phyloP scores from a whole-genome alignment of 2,329 filamentous ascomycete species.

The Hymenoscyphus repandus region DNA sequence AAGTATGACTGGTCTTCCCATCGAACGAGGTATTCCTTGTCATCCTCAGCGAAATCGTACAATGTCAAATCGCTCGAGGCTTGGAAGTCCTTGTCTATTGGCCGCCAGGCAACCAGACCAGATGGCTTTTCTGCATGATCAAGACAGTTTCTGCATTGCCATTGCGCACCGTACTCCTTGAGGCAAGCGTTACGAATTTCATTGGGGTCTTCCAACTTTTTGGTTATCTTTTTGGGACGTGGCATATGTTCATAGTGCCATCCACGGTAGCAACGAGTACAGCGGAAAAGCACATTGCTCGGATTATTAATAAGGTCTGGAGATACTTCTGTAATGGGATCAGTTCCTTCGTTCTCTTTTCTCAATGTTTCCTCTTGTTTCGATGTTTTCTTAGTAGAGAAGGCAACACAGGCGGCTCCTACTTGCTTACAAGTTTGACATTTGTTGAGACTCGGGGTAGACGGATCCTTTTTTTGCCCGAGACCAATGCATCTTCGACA shows the following conservation, averaged over 20 bases:
- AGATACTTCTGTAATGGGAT: conserved; percentile 66
- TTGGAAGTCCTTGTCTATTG: conserved; percentile 53
- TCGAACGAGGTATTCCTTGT: conserved; percentile 90
- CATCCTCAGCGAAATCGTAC: conserved; percentile 60
- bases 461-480: conserved; percentile 61
- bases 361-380: conserved; percentile 81
- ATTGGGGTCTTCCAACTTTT: conserved; percentile 36
- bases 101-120: conserved; percentile 84
- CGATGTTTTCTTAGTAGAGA: conserved; percentile 66
- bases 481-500: conserved; percentile 78
- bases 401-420: conserved; percentile 69
- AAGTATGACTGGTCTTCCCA: conserved; percentile 80
- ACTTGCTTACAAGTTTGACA: conserved; percentile 65
- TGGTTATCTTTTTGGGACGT: conserved; percentile 35
- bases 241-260: conserved; percentile 83
- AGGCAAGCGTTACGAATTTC: conserved; percentile 57
- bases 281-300: conserved; percentile 77
- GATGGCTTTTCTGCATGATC: conserved; percentile 63
- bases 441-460: conserved; percentile 62
- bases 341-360: conserved; percentile 70
- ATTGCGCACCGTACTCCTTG: conserved; percentile 67
- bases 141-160: conserved; percentile 76
- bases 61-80: conserved; percentile 42
- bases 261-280: conserved; percentile 66
- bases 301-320: conserved; percentile 65